Conservation (phyloP, 1,139 yeast species). For the Blastobotrys arbuscula region DNA sequence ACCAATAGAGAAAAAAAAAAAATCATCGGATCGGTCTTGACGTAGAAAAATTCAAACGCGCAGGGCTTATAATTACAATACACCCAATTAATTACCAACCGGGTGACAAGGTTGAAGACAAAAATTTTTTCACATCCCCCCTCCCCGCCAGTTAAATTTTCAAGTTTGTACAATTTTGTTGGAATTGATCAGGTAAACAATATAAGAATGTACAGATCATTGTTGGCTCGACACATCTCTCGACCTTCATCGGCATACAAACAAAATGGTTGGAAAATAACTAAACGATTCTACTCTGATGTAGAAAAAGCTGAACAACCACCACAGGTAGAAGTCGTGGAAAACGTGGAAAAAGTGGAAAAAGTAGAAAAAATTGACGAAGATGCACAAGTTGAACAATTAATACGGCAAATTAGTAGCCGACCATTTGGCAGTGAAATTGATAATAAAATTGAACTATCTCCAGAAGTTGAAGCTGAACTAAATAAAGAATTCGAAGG, state of each 20-base stretch:
- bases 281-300: neutral
- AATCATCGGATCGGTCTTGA: neutral
- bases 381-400: neutral
- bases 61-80: too few species aligned
- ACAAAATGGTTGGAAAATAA: too few species aligned
- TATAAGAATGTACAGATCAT: neutral
- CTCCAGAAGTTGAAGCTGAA: conserved; percentile 27
- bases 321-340: neutral
- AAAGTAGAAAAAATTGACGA: neutral
- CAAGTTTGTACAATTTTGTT: too few species aligned
- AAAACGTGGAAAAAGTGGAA: neutral
- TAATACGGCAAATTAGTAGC: neutral
- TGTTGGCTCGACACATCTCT: neutral
- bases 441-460: conserved; percentile 14
- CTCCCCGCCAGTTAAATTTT: too few species aligned
- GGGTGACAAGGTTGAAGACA: too few species aligned
- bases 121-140: too few species aligned
- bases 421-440: neutral
- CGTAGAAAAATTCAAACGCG: too few species aligned
- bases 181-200: too few species aligned
- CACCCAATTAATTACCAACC: too few species aligned
- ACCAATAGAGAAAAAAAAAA: neutral
- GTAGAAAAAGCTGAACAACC: neutral
- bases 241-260: too few species aligned
- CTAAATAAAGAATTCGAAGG: conserved; percentile 28